Evolutionary conservation across 495 filamentous ascomycete species (phyloP).

Genomic region (Xeromyces bisporus): DNA sequence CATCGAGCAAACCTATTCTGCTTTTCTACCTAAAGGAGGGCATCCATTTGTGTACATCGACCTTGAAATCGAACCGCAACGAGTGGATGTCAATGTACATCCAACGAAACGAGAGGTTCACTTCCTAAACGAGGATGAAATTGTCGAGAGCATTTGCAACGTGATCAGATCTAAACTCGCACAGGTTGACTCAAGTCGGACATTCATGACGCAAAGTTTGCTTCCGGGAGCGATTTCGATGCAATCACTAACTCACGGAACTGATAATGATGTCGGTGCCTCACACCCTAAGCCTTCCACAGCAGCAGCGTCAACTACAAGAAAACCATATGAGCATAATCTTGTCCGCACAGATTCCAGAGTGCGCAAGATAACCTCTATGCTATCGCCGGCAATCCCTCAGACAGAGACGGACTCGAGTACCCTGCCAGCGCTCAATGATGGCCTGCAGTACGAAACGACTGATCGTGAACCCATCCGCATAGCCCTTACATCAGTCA

Average conservation of each 20-base stretch:
- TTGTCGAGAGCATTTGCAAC: slow-evolving; percentile 73
- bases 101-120: slow-evolving; percentile 97
- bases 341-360: slow-evolving; percentile 84
- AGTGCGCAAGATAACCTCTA: slow-evolving; percentile 86
- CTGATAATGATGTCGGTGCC: background rate
- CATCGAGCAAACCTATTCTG: slow-evolving; percentile 77
- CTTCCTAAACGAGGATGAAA: slow-evolving; percentile 95
- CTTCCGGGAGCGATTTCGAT: slow-evolving; percentile 43
- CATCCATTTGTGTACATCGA: slow-evolving; percentile 92
- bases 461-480: slow-evolving; percentile 48
- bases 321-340: slow-evolving; percentile 69
- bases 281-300: slow-evolving; percentile 7
- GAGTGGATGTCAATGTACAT: slow-evolving; percentile 96
- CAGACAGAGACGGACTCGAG: slow-evolving; percentile 7
- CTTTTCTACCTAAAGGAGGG: slow-evolving; percentile 83
- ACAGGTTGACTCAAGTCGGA: slow-evolving; percentile 84
- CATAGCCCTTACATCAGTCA: slow-evolving; percentile 65
- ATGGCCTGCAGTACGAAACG: slow-evolving; percentile 49
- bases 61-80: slow-evolving; percentile 79
- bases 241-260: slow-evolving; percentile 12
- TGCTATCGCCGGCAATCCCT: slow-evolving; percentile 44
- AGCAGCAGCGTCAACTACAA: slow-evolving; percentile 27
- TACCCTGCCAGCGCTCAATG: slow-evolving; percentile 14
- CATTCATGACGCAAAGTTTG: slow-evolving; percentile 84
- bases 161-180: slow-evolving; percentile 65